A percentile compares a stretch with the other conserved stretches of the same genome.
phyloP scores from a whole-genome alignment of 352 stramenopile genomes.

The Phytophthora syringae region DNA sequence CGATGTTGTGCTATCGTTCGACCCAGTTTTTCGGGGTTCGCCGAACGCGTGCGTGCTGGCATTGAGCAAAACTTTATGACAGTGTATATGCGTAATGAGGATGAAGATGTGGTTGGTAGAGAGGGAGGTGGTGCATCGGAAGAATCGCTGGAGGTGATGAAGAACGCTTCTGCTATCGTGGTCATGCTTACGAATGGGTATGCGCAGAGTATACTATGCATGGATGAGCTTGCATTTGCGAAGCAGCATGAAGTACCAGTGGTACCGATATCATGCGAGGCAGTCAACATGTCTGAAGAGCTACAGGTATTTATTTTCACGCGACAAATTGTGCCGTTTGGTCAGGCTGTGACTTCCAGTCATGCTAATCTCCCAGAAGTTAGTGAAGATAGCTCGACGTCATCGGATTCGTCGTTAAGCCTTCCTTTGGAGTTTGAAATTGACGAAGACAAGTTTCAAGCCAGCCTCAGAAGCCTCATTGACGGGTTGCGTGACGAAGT shows the following conservation, averaged over 20 bases:
- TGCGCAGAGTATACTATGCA: conserved; percentile 65
- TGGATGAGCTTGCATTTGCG: conserved; percentile 80
- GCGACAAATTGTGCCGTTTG: conserved; percentile 81
- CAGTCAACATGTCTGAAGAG: conserved; percentile 65
- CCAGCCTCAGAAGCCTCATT: conserved; percentile 68
- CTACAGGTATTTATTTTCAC: conserved; percentile 84
- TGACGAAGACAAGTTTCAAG: conserved; percentile 73
- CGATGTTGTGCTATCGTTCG: conserved; percentile 85
- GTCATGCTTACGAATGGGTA: conserved; percentile 78
- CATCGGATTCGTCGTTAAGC: conserved; percentile 20
- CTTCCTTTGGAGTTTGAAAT: conserved; percentile 55
- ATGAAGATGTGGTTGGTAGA: conserved; percentile 38
- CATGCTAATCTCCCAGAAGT: conserved; percentile 34
- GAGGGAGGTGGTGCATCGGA: conserved; percentile 31
- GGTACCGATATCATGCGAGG: conserved; percentile 75
- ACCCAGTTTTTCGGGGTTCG: conserved; percentile 69
- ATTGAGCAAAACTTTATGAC: conserved; percentile 84
- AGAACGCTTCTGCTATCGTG: conserved; percentile 71
- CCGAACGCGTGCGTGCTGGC: conserved; percentile 59
- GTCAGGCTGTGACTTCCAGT: conserved; percentile 56
- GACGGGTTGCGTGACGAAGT: conserved; percentile 81
- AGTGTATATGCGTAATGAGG: conserved; percentile 65
- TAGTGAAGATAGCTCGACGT: conserved; percentile 21
- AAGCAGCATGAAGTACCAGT: conserved; percentile 75
- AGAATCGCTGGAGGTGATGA: conserved; percentile 60